phyloP scores from a whole-genome alignment of 768 basidiomycete genomes.

The Atractiella rhizophila region DNA sequence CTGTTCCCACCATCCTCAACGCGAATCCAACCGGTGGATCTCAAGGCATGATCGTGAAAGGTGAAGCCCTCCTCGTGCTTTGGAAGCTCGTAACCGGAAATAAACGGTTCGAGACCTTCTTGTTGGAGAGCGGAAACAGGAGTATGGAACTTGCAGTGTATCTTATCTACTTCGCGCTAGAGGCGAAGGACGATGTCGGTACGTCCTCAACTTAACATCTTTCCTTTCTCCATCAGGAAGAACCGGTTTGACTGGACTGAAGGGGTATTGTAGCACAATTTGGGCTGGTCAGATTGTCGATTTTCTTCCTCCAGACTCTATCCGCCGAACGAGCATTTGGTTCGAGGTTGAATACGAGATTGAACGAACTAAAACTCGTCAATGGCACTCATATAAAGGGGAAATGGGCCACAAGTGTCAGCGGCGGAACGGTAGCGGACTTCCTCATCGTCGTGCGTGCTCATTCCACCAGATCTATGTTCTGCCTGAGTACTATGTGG shows the following conservation, averaged over 20 bases:
- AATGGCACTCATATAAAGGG: background rate
- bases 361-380: background rate
- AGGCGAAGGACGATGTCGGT: conserved; percentile 45
- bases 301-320: conserved; percentile 73
- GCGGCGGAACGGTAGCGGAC: conserved; percentile 46
- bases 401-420: too few species aligned
- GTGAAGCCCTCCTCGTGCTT: conserved; percentile 24
- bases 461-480: conserved; percentile 31
- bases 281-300: conserved; percentile 62
- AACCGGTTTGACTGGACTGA: conserved; percentile 31
- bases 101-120: conserved; percentile 26
- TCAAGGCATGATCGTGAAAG: conserved; percentile 1
- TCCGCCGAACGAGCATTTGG: conserved; percentile 65
- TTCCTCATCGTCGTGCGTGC: conserved; percentile 35
- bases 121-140: background rate
- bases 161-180: conserved; percentile 54
- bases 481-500: background rate
- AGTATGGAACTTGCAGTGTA: conserved; percentile 37
- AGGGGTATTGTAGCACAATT: conserved; percentile 30
- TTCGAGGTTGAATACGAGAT: conserved; percentile 9
- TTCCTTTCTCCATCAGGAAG: conserved; percentile 72
- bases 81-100: conserved; percentile 87
- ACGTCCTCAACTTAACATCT: conserved; percentile 57
- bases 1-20: background rate
- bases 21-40: conserved; percentile 1